phyloP scores from a whole-genome alignment of 768 basidiomycete genomes.

The Boletus insuetus region DNA sequence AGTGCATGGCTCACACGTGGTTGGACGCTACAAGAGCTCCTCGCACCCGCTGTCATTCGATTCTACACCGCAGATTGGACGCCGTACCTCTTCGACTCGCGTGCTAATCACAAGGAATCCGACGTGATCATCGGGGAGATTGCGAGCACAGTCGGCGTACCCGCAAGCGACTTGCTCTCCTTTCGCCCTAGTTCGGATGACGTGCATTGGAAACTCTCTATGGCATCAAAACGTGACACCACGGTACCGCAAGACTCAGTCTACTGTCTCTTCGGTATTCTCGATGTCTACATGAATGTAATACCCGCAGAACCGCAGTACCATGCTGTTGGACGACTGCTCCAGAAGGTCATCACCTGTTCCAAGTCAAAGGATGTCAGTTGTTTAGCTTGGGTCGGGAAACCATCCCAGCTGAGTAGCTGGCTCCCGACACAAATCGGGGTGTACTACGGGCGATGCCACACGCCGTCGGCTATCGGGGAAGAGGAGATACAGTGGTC shows the following conservation, averaged over 20 bases:
- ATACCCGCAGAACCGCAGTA: conserved; percentile 1
- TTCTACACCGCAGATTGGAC: conserved; percentile 1
- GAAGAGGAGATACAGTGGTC: not conserved
- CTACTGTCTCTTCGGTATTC: conserved; percentile 7
- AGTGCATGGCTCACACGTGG: conserved; percentile 8
- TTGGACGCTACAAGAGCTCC: conserved; percentile 13
- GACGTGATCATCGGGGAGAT: conserved; percentile 1
- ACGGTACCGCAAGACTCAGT: not conserved
- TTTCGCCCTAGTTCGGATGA: not conserved
- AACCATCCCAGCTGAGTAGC: conserved; percentile 1
- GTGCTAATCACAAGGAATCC: conserved; percentile 7
- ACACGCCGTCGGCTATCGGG: not conserved
- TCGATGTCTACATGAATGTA: not conserved
- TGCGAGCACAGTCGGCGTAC: not conserved
- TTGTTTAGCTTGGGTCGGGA: conserved; percentile 2
- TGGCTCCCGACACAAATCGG: not conserved
- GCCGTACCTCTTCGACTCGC: not conserved
- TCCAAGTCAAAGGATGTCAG: conserved; percentile 4
- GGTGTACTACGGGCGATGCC: not conserved
- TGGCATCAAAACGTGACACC: conserved; percentile 5
- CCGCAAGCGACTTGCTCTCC: not conserved
- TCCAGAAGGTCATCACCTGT: not conserved
- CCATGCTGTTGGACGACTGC: conserved; percentile 4
- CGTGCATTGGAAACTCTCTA: conserved; percentile 6
- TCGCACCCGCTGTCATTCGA: conserved; percentile 3